These are phyloP conservation scores for Eucalyptus coolabah DNA, from an alignment of 345 rosid genomes.

Conservation along the genomic window DNA sequence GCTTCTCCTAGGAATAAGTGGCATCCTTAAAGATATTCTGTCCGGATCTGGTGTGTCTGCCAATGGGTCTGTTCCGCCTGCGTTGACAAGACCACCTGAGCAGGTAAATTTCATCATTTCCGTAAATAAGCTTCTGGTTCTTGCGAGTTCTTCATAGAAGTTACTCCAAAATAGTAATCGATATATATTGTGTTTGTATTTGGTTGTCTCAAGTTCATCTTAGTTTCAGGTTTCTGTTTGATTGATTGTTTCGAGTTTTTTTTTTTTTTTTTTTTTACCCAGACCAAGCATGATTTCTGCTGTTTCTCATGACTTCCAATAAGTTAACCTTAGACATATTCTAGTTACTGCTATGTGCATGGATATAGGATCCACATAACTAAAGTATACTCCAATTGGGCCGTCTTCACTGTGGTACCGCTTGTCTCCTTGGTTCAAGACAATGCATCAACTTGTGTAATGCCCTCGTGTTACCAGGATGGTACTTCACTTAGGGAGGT, in stretches of 20 bases:
- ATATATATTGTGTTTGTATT: not conserved
- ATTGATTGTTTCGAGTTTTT: not conserved
- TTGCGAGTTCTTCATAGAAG: not conserved
- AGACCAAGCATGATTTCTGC: not conserved
- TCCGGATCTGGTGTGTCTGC: constrained; percentile 81
- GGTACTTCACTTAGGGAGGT: not conserved
- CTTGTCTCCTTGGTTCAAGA: not conserved
- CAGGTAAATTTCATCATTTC: constrained; percentile 37
- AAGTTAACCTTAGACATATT: not conserved
- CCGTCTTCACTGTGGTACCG: not conserved
- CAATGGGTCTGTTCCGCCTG: constrained; percentile 79
- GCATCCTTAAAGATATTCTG: constrained; percentile 84
- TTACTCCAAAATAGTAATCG: not conserved
- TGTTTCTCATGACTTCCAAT: not conserved
- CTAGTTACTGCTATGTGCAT: not conserved
- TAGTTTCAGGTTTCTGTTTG: not conserved
- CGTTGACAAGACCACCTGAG: constrained; percentile 89
- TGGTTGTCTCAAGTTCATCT: not conserved
- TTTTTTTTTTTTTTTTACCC: too few species aligned
- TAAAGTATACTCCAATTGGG: not conserved
- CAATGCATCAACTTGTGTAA: not conserved
- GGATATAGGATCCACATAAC: not conserved
- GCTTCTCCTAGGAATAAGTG: constrained; percentile 91
- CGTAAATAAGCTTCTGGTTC: not conserved
- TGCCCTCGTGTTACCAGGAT: not conserved